These are phyloP conservation scores for Hirschioporus abietinus DNA, from an alignment of 768 basidiomycete genomes.

Conservation along the genomic window DNA sequence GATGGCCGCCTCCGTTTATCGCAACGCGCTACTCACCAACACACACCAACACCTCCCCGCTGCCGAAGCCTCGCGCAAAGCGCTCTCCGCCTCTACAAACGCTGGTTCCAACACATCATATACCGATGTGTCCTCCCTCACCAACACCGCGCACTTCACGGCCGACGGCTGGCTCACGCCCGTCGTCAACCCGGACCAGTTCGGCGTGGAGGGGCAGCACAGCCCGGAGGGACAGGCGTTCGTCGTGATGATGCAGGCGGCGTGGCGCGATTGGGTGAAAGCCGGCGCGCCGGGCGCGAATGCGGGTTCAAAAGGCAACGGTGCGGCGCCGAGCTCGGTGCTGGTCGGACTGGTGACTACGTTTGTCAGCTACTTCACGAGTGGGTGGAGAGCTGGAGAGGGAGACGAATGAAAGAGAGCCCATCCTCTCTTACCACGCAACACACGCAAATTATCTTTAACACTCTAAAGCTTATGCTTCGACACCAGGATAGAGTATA, in stretches of 20 bases:
- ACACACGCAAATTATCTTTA: neutral
- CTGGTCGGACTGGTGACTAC: neutral
- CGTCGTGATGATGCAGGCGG: conserved; percentile 66
- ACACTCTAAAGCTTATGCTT: neutral
- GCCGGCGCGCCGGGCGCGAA: conserved; percentile 51
- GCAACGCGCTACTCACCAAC: conserved; percentile 51
- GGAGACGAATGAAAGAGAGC: neutral
- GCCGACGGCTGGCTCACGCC: conserved; percentile 64
- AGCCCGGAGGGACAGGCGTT: conserved; percentile 82
- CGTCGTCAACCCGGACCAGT: conserved; percentile 68
- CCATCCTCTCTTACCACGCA: neutral
- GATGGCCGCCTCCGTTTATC: conserved; percentile 72
- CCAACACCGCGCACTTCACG: conserved; percentile 40
- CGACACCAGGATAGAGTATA: neutral
- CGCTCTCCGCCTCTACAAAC: conserved; percentile 18
- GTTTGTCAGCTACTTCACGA: neutral
- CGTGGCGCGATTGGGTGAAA: conserved; percentile 69
- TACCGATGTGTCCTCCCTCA: conserved; percentile 11
- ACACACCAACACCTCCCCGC: conserved; percentile 44
- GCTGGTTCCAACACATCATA: conserved; percentile 4
- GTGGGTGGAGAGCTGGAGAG: neutral
- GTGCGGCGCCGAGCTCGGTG: neutral
- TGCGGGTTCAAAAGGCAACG: conserved; percentile 17
- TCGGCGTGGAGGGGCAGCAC: conserved; percentile 37
- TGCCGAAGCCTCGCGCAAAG: conserved; percentile 52